phyloP scores from a whole-genome alignment of 768 basidiomycete species.

The Tulasnella sp. region DNA sequence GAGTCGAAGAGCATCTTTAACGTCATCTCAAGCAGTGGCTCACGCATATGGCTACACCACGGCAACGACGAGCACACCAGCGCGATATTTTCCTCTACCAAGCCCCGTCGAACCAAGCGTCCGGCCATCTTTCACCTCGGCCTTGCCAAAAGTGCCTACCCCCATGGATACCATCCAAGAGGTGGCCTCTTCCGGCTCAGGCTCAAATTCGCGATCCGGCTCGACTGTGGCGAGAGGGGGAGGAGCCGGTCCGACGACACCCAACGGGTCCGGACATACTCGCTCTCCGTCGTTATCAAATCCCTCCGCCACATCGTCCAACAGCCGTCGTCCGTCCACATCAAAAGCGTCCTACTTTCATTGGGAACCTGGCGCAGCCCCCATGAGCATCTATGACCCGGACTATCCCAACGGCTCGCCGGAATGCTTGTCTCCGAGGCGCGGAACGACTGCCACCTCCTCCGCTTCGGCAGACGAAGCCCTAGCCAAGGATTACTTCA shows the following conservation, averaged over 20 bases:
- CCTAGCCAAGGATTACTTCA: not conserved
- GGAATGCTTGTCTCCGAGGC: not conserved
- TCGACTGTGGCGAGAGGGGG: not conserved
- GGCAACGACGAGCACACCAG: not conserved
- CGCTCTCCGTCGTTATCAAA: not conserved
- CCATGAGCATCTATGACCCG: slow-evolving; percentile 1
- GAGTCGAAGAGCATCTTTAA: not conserved
- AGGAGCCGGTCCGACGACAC: not conserved
- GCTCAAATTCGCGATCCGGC: not conserved
- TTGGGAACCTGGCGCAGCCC: not conserved
- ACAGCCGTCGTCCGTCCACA: not conserved
- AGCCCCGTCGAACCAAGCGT: not conserved
- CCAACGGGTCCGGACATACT: not conserved
- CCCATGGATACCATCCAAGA: not conserved
- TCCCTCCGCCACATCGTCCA: not conserved
- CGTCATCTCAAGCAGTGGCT: not conserved
- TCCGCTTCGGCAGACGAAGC: not conserved
- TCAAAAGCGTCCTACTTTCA: not conserved
- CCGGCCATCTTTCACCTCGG: not conserved
- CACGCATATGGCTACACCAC: not conserved
- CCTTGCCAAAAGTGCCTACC: not conserved
- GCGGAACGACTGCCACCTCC: not conserved
- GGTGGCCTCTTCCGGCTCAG: not conserved
- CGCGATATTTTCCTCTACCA: not conserved
- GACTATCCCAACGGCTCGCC: slow-evolving; percentile 12